Conservation (phyloP, 2,329 filamentous ascomycete genomes). For the Ceratocystiopsis sp. region DNA sequence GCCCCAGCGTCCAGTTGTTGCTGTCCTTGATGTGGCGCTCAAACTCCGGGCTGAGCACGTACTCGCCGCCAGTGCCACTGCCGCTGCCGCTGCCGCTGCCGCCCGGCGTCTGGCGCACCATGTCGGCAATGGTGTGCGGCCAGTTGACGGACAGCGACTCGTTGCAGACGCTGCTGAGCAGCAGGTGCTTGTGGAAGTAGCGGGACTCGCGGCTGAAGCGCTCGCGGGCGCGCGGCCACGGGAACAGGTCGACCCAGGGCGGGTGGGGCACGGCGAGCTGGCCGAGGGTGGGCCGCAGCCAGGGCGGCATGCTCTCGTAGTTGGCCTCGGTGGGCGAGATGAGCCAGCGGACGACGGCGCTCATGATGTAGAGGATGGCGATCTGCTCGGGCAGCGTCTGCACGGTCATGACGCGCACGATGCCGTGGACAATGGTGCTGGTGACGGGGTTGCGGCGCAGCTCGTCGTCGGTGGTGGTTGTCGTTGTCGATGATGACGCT, state of each 20-base stretch:
- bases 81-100: too few relatives aligned
- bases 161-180: neutral
- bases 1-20: constrained; percentile 1
- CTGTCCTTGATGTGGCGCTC: constrained; percentile 1
- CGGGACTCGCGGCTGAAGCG: neutral
- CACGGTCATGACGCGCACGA: constrained; percentile 1
- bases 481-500: too few relatives aligned
- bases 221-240: constrained; percentile 4
- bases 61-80: neutral
- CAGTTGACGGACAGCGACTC: constrained; percentile 3
- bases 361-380: constrained; percentile 1
- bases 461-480: too few relatives aligned
- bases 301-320: constrained; percentile 8
- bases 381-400: constrained; percentile 1
- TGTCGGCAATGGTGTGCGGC: constrained; percentile 1
- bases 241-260: constrained; percentile 4
- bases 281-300: constrained; percentile 12
- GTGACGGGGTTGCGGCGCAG: neutral
- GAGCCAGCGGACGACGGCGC: constrained; percentile 1
- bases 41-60: neutral
- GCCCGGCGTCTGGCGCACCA: neutral
- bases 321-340: constrained; percentile 1
- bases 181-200: neutral
- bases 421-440: constrained; percentile 1
- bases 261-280: constrained; percentile 3